phyloP scores from a whole-genome alignment of 257 asterid genomes.

The Pogostemon cablin region DNA sequence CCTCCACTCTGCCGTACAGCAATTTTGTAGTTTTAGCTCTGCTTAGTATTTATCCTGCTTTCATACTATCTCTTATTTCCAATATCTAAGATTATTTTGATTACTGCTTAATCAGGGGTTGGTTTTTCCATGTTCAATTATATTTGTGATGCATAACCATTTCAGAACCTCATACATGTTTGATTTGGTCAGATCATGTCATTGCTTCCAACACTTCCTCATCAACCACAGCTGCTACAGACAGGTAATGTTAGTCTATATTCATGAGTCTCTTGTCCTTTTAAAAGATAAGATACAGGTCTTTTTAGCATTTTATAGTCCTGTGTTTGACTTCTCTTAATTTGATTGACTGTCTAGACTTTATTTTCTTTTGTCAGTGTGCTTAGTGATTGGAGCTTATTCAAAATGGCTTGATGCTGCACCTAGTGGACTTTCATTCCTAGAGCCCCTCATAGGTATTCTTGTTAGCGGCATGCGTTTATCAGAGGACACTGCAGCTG shows the following conservation, averaged over 20 bases:
- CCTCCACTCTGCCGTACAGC: slow-evolving; percentile 27
- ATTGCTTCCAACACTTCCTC: slow-evolving; percentile 88
- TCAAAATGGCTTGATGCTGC: slow-evolving; percentile 95
- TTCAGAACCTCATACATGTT: slow-evolving; percentile 25
- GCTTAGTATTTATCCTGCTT: slow-evolving; percentile 27
- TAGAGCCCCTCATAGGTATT: slow-evolving; percentile 89
- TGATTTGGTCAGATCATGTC: slow-evolving; percentile 70
- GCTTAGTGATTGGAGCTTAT: slow-evolving; percentile 89
- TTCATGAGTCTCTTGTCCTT: slow-evolving; percentile 14
- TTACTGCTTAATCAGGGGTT: slow-evolving; percentile 16
- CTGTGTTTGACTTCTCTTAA: slow-evolving; percentile 26
- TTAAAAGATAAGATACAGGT: slow-evolving; percentile 11
- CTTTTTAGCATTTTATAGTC: slow-evolving; percentile 20
- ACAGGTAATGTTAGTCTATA: slow-evolving; percentile 62
- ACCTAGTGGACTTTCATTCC: slow-evolving; percentile 74
- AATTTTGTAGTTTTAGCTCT: slow-evolving; percentile 20
- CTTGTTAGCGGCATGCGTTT: slow-evolving; percentile 93
- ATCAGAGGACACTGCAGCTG: slow-evolving; percentile 95
- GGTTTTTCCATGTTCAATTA: slow-evolving; percentile 12
- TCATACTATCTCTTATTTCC: slow-evolving; percentile 16
- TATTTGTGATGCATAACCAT: slow-evolving; percentile 2
- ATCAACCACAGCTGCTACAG: slow-evolving; percentile 90
- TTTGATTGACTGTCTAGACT: slow-evolving; percentile 23
- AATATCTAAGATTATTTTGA: not conserved
- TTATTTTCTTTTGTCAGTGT: slow-evolving; percentile 50